Evolutionary conservation across 2,329 filamentous ascomycete genomes (phyloP), one percentile per base, ranked within the genome.

Genomic region (Acrocalymma vagum): DNA sequence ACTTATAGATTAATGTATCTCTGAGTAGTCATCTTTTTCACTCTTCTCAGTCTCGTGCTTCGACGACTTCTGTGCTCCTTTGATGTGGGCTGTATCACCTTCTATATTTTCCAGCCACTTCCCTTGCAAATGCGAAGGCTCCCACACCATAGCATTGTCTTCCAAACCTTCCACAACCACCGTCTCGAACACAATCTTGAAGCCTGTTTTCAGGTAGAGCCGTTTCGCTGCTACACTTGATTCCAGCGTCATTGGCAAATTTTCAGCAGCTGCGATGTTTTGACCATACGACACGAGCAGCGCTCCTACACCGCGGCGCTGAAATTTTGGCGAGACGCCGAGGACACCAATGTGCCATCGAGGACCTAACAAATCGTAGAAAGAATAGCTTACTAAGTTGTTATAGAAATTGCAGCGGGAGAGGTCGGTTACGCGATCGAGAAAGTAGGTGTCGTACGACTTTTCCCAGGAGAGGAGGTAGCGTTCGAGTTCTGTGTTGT

Each of bases 191-290:
- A 58, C 38, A 15, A 45, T 23, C 39, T 42, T 47, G 26, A 60
- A 57, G 6, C 55, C 56, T 10, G 18, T 27, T 39, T 53, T 62
- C 23, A 29, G 15, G 39, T 62, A 62, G 28, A 62, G 14, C 11
- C n/a, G 29, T 17, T 38, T 48, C 9, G 53, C 58, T 9, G 35
- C 31, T 1, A 47, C 25, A 34, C 51, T 60, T 13, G 47, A 27
- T 25, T 58, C 50, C 28, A 58, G 37, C 13, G 48, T 50, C 22
- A 60, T 17, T 8, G 58, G 55, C 16, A 62, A 9, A 11, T 38
- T 29, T 9, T 58, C 55, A 8, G 48, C 36, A 5, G 27, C 22
- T 14, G 58, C 58, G 9, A 58, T 28, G 14, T 33, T 32, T 35
- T 53, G 43, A 5, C 44, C 48, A 26, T 53, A 23, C 13, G 42